Conservation (phyloP, 345 rosid species). For the Stellera chamaejasme region DNA sequence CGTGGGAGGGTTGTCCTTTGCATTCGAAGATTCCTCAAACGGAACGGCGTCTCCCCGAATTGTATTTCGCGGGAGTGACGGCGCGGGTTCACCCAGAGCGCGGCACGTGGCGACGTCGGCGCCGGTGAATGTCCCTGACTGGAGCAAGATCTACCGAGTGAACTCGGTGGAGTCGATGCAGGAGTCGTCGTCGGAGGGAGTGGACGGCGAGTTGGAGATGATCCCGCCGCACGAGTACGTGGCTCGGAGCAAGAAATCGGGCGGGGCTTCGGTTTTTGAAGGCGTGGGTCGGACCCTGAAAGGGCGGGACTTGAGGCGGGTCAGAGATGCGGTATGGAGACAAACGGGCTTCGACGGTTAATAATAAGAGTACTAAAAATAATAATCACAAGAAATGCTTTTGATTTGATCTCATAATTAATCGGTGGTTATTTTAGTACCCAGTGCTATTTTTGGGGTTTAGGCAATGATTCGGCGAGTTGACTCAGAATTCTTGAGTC, state of each 20-base stretch:
- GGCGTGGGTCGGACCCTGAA: slow-evolving; percentile 91
- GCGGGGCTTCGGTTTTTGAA: slow-evolving; percentile 59
- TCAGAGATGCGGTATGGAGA: slow-evolving; percentile 95
- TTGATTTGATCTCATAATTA: no score
- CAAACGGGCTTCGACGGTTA: slow-evolving; percentile 67
- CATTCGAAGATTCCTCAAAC: slow-evolving; percentile 43
- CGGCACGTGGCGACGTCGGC: slow-evolving; percentile 70
- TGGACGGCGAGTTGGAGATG: slow-evolving; percentile 51
- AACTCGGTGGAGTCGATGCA: slow-evolving; percentile 78
- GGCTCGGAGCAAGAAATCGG: slow-evolving; percentile 35
- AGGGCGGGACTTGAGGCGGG: slow-evolving; percentile 88
- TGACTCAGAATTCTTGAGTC: slow-evolving; percentile 22
- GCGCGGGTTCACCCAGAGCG: slow-evolving; percentile 25
- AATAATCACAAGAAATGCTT: no score
- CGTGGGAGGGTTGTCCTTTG: slow-evolving; percentile 63
- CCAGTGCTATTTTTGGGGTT: slow-evolving; percentile 1
- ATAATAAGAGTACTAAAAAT: no score
- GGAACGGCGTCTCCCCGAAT: slow-evolving; percentile 42
- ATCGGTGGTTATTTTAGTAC: no score
- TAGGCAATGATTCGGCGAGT: slow-evolving; percentile 36
- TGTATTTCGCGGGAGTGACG: slow-evolving; percentile 46
- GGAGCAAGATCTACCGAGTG: slow-evolving; percentile 80
- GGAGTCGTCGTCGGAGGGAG: slow-evolving; percentile 56
- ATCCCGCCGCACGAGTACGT: slow-evolving; percentile 96
- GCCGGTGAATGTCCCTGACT: slow-evolving; percentile 88